These are phyloP conservation scores for Phytophthora hybrid DNA, from an alignment of 352 stramenopile genomes.

Conservation along the genomic window DNA sequence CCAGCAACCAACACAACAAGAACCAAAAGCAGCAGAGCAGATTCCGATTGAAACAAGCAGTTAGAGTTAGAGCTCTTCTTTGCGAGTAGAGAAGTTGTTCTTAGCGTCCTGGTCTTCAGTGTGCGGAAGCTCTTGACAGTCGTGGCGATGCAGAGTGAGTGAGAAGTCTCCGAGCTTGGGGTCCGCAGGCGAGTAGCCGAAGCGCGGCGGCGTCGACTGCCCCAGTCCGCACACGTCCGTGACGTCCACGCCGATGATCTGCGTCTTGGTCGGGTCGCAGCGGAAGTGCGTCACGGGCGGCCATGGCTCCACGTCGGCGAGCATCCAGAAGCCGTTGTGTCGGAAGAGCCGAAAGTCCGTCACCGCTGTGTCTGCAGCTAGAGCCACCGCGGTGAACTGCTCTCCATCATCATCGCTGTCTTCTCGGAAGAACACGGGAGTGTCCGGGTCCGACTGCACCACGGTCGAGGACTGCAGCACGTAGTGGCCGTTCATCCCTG, in stretches of 20 bases:
- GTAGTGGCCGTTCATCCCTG: conserved; percentile 68
- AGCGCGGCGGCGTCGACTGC: conserved; percentile 42
- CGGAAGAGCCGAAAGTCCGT: conserved; percentile 66
- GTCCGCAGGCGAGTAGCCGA: conserved; percentile 52
- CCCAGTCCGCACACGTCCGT: conserved; percentile 39
- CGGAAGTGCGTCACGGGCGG: conserved; percentile 66
- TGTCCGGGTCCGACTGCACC: conserved; percentile 42
- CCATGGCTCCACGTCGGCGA: conserved; percentile 64
- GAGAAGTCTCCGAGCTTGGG: conserved; percentile 13
- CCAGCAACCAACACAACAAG: background rate
- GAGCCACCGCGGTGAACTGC: background rate
- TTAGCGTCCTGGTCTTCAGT: background rate
- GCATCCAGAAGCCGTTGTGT: conserved; percentile 75
- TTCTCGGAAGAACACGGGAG: conserved; percentile 56
- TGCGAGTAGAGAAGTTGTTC: conserved; percentile 28
- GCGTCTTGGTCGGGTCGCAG: conserved; percentile 60
- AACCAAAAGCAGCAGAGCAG: background rate
- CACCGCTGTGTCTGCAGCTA: background rate
- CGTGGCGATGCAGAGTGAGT: conserved; percentile 36
- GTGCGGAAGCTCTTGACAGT: conserved; percentile 23
- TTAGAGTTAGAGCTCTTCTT: conserved; percentile 52
- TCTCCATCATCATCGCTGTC: conserved; percentile 34
- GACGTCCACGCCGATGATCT: conserved; percentile 38
- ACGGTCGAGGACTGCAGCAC: conserved; percentile 39
- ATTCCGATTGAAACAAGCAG: background rate